These are phyloP conservation scores for Aspergillus jensenii DNA, from an alignment of 2,329 filamentous ascomycete genomes.

Conservation along the genomic window DNA sequence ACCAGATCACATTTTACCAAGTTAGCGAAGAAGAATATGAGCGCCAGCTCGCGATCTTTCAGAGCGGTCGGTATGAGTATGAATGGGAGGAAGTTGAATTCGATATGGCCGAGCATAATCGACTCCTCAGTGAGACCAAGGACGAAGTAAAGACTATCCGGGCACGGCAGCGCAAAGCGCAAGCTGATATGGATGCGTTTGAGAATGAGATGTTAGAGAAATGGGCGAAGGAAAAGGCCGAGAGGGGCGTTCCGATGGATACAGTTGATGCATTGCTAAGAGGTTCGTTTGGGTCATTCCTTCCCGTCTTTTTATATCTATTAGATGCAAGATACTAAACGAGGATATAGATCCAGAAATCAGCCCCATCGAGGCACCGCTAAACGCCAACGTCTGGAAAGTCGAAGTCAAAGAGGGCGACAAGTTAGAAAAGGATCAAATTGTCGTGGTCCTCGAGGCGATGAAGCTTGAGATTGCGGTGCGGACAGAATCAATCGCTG, in stretches of 20 bases:
- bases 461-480: slow-evolving; percentile 60
- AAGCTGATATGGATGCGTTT: slow-evolving; percentile 44
- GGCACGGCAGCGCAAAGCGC: slow-evolving; percentile 47
- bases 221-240: slow-evolving; percentile 45
- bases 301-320: not conserved
- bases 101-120: slow-evolving; percentile 58
- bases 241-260: slow-evolving; percentile 51
- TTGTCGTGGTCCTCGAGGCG: slow-evolving; percentile 52
- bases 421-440: slow-evolving; percentile 42
- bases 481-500: slow-evolving; percentile 28
- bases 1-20: slow-evolving; percentile 56
- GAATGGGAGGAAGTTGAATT: slow-evolving; percentile 52
- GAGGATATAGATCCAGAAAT: slow-evolving; percentile 35
- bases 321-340: not conserved
- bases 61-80: slow-evolving; percentile 53
- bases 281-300: slow-evolving; percentile 29
- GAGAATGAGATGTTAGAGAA: slow-evolving; percentile 38
- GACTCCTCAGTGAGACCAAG: slow-evolving; percentile 45
- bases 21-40: slow-evolving; percentile 55
- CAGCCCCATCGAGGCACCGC: slow-evolving; percentile 41
- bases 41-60: slow-evolving; percentile 48
- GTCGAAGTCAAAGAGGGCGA: slow-evolving; percentile 47
- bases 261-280: slow-evolving; percentile 51
- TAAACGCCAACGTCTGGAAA: slow-evolving; percentile 58
- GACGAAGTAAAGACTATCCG: slow-evolving; percentile 51